phyloP scores from a whole-genome alignment of 768 basidiomycete genomes.

The Exidia glandulosa region DNA sequence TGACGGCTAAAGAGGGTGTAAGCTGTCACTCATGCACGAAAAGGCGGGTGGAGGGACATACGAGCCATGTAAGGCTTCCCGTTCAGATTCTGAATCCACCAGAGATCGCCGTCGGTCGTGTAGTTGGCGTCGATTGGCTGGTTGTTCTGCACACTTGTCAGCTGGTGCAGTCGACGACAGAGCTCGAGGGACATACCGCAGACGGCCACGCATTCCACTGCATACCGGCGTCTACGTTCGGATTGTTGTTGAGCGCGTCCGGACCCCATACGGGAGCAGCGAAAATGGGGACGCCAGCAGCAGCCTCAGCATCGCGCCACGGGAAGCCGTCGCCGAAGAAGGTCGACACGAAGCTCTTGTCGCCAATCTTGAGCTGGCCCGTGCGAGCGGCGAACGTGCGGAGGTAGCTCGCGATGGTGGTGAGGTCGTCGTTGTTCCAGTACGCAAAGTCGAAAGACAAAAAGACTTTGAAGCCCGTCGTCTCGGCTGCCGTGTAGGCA shows the following conservation, averaged over 20 bases:
- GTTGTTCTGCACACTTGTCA: too few relatives aligned
- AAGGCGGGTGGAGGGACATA: neutral
- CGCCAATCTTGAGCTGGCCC: neutral
- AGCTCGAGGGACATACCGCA: too few relatives aligned
- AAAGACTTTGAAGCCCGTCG: neutral
- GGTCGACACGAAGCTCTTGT: neutral
- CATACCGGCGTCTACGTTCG: neutral
- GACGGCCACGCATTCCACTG: neutral
- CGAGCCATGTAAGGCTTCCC: neutral
- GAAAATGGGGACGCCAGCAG: neutral
- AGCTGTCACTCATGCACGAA: too few relatives aligned
- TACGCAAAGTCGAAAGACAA: neutral
- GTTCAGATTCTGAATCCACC: neutral
- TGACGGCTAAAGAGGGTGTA: too few relatives aligned
- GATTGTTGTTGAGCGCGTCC: neutral
- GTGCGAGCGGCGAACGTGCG: neutral
- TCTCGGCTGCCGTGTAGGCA: neutral
- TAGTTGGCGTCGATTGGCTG: neutral
- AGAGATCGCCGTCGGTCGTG: neutral
- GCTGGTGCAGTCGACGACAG: too few relatives aligned
- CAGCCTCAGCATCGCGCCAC: neutral
- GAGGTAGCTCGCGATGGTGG: neutral
- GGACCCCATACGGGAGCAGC: neutral
- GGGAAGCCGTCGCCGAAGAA: neutral
- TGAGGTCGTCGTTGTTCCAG: neutral